Conservation (phyloP, 345 rosid genomes). For the Rhodomyrtus tomentosa region DNA sequence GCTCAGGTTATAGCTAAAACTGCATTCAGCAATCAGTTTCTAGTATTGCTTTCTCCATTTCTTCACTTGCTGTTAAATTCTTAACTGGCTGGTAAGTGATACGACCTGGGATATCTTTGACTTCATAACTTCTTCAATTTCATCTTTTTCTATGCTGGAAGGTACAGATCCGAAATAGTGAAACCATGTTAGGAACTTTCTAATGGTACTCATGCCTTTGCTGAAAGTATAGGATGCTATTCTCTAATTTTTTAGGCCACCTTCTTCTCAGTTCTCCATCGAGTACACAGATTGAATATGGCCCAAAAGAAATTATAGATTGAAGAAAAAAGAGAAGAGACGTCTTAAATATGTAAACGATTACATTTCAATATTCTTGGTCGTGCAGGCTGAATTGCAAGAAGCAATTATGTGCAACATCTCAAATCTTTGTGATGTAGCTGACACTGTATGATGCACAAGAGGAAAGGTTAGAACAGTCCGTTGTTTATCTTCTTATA, state of each 20-base stretch:
- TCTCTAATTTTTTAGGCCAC: background rate
- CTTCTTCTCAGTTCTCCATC: background rate
- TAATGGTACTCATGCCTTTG: background rate
- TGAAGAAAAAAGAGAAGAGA: background rate
- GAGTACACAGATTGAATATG: background rate
- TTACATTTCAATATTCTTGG: background rate
- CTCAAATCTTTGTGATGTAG: constrained; percentile 14
- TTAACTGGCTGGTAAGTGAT: background rate
- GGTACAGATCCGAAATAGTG: background rate
- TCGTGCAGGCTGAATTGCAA: background rate
- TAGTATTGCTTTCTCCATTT: background rate
- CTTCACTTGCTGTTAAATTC: background rate
- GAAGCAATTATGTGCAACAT: constrained; percentile 7
- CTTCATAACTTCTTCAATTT: background rate
- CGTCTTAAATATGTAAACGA: background rate
- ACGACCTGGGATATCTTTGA: background rate
- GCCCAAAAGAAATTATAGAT: background rate
- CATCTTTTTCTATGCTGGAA: background rate
- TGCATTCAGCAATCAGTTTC: background rate
- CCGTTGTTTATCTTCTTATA: constrained; percentile 7
- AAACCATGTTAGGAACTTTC: background rate
- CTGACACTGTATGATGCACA: constrained; percentile 15
- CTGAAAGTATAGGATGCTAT: background rate
- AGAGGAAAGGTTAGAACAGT: constrained; percentile 4
- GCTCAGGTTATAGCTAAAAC: background rate